A percentile compares a stretch with the other conserved stretches of the same genome.
Conservation (phyloP, 2,329 filamentous ascomycete species). For the Alternaria triticina region DNA sequence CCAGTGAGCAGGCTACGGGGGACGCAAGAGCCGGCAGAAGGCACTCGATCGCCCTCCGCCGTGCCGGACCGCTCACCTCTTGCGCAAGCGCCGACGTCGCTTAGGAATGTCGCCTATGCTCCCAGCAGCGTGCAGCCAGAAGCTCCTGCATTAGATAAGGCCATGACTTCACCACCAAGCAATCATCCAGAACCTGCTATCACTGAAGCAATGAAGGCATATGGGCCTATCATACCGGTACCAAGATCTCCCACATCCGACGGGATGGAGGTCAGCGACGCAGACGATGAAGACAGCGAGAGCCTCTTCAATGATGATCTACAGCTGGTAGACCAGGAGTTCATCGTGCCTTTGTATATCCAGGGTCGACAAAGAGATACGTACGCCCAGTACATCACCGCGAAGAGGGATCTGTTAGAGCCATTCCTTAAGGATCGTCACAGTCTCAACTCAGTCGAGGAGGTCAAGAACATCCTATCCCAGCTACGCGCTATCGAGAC, state of each 20-base stretch:
- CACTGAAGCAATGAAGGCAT: constrained; percentile 3
- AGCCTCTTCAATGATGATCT: constrained; percentile 39
- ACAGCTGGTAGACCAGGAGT: constrained; percentile 35
- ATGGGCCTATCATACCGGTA: neutral
- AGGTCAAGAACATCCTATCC: constrained; percentile 27
- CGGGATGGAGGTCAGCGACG: constrained; percentile 28
- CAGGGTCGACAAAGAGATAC: constrained; percentile 37
- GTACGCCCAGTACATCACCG: constrained; percentile 28
- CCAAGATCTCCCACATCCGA: constrained; percentile 6
- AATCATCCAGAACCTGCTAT: constrained; percentile 5
- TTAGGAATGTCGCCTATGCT: constrained; percentile 34
- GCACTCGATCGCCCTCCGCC: constrained; percentile 44
- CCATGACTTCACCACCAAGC: neutral
- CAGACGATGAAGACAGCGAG: constrained; percentile 25
- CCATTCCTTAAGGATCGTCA: constrained; percentile 19
- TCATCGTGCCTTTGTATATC: constrained; percentile 42
- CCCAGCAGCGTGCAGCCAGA: constrained; percentile 16
- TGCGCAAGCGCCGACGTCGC: constrained; percentile 32
- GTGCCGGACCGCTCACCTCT: constrained; percentile 38
- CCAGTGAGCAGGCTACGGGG: constrained; percentile 4
- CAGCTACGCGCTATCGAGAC: constrained; percentile 37
- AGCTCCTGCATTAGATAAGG: constrained; percentile 1
- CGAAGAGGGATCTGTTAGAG: constrained; percentile 26
- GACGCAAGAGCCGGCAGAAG: constrained; percentile 16
- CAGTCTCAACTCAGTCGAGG: constrained; percentile 15